Conservation (phyloP, 768 basidiomycete genomes). For the Boletus patriciae region DNA sequence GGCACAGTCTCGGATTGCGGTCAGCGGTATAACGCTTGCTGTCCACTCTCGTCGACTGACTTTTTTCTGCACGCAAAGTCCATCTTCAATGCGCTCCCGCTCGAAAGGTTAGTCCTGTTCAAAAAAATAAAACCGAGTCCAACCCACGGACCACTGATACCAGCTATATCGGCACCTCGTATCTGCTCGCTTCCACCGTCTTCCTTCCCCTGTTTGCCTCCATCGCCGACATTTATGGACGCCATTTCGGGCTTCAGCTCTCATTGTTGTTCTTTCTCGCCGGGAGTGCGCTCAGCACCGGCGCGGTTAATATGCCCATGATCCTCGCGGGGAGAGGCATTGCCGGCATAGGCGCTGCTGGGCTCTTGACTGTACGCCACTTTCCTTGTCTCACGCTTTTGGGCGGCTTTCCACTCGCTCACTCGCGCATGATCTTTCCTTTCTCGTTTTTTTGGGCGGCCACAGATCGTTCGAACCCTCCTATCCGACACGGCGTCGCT, state of each 20-base stretch:
- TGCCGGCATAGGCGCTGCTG: conserved; percentile 49
- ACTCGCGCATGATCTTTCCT: not conserved
- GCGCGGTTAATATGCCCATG: conserved; percentile 45
- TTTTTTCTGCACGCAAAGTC: conserved; percentile 15
- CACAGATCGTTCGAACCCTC: conserved; percentile 42
- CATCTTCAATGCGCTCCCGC: conserved; percentile 28
- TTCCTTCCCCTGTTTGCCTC: conserved; percentile 53
- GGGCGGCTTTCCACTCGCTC: not conserved
- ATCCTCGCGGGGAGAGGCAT: conserved; percentile 48
- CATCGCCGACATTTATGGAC: conserved; percentile 50
- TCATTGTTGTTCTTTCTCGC: conserved; percentile 46
- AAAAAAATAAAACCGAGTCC: not conserved
- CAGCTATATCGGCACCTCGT: conserved; percentile 51
- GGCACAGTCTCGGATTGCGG: conserved; percentile 51
- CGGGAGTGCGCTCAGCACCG: conserved; percentile 49
- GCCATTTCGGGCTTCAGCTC: conserved; percentile 47
- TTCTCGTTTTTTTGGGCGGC: not conserved
- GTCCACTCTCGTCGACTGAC: not conserved
- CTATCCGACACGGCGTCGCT: conserved; percentile 45
- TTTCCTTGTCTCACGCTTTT: not conserved
- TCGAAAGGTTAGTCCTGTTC: conserved; percentile 22
- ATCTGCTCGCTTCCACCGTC: conserved; percentile 51
- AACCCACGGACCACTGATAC: not conserved
- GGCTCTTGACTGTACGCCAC: conserved; percentile 35
- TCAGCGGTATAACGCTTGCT: conserved; percentile 20